These are phyloP conservation scores for Pyrenopolyporus hunteri DNA, from an alignment of 495 filamentous ascomycete genomes.

Conservation along the genomic window DNA sequence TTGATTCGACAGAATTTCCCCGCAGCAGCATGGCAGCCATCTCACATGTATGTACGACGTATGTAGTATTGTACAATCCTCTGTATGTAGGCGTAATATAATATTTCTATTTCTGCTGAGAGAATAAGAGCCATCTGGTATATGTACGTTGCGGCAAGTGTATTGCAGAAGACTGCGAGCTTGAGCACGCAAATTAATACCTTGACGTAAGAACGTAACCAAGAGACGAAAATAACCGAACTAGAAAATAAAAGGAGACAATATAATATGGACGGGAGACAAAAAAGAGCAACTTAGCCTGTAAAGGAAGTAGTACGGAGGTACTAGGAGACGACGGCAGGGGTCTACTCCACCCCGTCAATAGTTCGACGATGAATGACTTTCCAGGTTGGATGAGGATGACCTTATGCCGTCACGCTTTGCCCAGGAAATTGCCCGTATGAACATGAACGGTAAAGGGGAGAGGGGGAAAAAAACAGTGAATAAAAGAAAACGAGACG, in stretches of 20 bases:
- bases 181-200: conserved; percentile 10
- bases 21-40: conserved; percentile 33
- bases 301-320: conserved; percentile 36
- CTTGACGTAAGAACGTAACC: neutral
- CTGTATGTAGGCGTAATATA: conserved; percentile 25
- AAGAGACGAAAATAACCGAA: conserved; percentile 6
- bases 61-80: conserved; percentile 28
- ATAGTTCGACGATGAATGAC: conserved; percentile 39
- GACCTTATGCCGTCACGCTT: conserved; percentile 39
- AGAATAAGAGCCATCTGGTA: neutral
- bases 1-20: conserved; percentile 37
- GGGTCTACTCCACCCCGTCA: conserved; percentile 31
- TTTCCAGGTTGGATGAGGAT: conserved; percentile 37
- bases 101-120: neutral
- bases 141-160: neutral
- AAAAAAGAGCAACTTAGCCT: conserved; percentile 30
- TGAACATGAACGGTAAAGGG: neutral
- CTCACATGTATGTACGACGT: conserved; percentile 23
- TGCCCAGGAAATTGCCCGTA: conserved; percentile 27
- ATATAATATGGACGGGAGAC: conserved; percentile 1
- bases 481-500: neutral
- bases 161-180: neutral
- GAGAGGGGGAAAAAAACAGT: neutral
- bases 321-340: conserved; percentile 27
- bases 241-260: neutral